phyloP scores from a whole-genome alignment of 306 rosid genomes.

The Vigna trinervia region DNA sequence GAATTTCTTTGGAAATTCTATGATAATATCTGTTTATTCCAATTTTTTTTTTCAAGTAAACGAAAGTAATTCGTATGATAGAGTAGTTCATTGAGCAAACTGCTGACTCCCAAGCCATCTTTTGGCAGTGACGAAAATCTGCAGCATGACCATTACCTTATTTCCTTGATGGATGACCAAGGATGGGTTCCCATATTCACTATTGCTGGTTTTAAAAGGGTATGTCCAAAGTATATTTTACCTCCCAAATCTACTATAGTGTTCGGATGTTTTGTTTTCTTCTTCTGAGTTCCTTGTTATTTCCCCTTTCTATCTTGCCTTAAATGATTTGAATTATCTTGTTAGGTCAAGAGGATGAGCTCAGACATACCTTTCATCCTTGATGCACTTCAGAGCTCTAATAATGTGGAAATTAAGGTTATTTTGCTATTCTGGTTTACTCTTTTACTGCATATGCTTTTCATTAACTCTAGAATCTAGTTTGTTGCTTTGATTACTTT shows the following conservation, averaged over 20 bases:
- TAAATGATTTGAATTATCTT: constrained; percentile 18
- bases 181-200: constrained; percentile 86
- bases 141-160: constrained; percentile 73
- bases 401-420: constrained; percentile 85
- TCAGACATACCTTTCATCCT: constrained; percentile 77
- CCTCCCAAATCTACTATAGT: constrained; percentile 20
- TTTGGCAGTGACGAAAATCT: constrained; percentile 94
- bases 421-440: constrained; percentile 35
- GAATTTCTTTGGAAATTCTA: constrained; percentile 15
- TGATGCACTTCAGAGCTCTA: constrained; percentile 79
- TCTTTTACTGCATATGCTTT: constrained; percentile 23
- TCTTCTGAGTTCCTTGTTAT: constrained; percentile 27
- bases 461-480: constrained; percentile 19
- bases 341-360: constrained; percentile 78
- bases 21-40: not conserved
- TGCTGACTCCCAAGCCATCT: constrained; percentile 58
- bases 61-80: constrained; percentile 19
- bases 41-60: not conserved
- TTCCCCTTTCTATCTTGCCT: constrained; percentile 30
- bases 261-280: constrained; percentile 17
- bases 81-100: constrained; percentile 32
- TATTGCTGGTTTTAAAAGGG: constrained; percentile 92
- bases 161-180: constrained; percentile 89
- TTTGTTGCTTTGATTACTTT: constrained; percentile 10
- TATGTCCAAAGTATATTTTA: constrained; percentile 46